Percentiles rank a stretch among this genome's conserved stretches.
Conservation (phyloP, 192 early-diverging fungal genomes). For the Phlyctochytrium bullatum region DNA sequence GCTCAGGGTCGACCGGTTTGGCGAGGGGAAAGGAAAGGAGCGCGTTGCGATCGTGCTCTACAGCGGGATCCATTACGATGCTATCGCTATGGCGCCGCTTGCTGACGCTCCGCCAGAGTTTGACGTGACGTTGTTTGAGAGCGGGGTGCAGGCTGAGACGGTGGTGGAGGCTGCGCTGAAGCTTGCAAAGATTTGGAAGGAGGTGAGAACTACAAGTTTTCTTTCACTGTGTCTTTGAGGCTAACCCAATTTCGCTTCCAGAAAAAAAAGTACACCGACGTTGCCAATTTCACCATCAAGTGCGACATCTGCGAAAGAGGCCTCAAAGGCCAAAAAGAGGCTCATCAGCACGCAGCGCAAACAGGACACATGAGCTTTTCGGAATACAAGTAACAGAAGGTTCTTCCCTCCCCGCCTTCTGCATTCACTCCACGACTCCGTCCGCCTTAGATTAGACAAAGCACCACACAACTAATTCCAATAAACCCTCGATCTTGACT, state of each 20-base stretch:
- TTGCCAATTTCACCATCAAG: slow-evolving; percentile 67
- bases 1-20: slow-evolving; percentile 70
- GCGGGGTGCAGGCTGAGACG: slow-evolving; percentile 17
- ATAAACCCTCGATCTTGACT: too few species aligned
- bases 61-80: slow-evolving; percentile 75
- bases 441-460: too few species aligned
- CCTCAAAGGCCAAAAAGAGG: slow-evolving; percentile 58
- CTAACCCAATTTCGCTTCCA: slow-evolving; percentile 17
- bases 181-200: slow-evolving; percentile 42
- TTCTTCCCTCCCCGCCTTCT: too few species aligned
- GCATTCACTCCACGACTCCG: too few species aligned
- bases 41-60: slow-evolving; percentile 21
- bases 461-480: too few species aligned
- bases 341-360: slow-evolving; percentile 56
- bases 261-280: slow-evolving; percentile 71
- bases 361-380: slow-evolving; percentile 49
- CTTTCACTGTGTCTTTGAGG: background rate
- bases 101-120: slow-evolving; percentile 57
- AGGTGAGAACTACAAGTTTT: slow-evolving; percentile 14
- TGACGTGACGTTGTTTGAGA: slow-evolving; percentile 68
- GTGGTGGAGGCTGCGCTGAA: slow-evolving; percentile 35
- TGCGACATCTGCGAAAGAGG: slow-evolving; percentile 60
- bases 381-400: slow-evolving; percentile 35
- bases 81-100: slow-evolving; percentile 62
- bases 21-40: slow-evolving; percentile 37